Percentiles rank a stretch among this genome's conserved stretches.
Conservation (phyloP, 2,329 filamentous ascomycete species). For the Ophiocordyceps camponoti-saundersi region DNA sequence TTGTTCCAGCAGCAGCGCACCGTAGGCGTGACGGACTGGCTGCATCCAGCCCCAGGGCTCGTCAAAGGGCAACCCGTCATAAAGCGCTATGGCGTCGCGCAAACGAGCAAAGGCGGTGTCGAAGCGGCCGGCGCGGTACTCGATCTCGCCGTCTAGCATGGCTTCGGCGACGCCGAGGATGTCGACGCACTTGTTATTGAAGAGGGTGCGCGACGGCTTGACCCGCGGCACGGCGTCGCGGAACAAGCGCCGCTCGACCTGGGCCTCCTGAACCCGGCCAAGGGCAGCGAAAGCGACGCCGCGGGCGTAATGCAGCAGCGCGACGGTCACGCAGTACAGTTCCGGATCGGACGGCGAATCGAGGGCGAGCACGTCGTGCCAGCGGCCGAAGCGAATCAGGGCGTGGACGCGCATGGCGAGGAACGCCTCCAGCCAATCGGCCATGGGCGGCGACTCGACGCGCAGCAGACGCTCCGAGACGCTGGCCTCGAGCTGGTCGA, state of each 20-base stretch:
- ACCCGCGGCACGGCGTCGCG: constrained; percentile 31
- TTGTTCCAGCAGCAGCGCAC: constrained; percentile 52
- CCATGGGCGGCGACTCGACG: constrained; percentile 54
- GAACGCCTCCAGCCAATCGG: constrained; percentile 62
- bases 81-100: constrained; percentile 35
- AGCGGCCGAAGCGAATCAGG: constrained; percentile 55
- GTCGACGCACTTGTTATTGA: constrained; percentile 25
- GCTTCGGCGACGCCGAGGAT: constrained; percentile 45
- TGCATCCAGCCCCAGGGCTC: constrained; percentile 75
- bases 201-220: constrained; percentile 35
- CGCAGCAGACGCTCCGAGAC: constrained; percentile 47
- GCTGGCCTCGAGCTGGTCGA: constrained; percentile 38
- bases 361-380: constrained; percentile 46
- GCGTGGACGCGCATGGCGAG: constrained; percentile 51
- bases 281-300: constrained; percentile 48
- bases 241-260: constrained; percentile 33
- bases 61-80: constrained; percentile 49
- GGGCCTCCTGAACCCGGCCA: constrained; percentile 35
- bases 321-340: constrained; percentile 53
- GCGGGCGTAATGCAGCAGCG: constrained; percentile 51
- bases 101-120: constrained; percentile 42
- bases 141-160: constrained; percentile 60
- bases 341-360: constrained; percentile 35
- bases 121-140: constrained; percentile 46
- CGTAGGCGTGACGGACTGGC: constrained; percentile 53